Conservation (phyloP, 2,329 filamentous ascomycete species). For the Cucurbitaria berberidis region DNA sequence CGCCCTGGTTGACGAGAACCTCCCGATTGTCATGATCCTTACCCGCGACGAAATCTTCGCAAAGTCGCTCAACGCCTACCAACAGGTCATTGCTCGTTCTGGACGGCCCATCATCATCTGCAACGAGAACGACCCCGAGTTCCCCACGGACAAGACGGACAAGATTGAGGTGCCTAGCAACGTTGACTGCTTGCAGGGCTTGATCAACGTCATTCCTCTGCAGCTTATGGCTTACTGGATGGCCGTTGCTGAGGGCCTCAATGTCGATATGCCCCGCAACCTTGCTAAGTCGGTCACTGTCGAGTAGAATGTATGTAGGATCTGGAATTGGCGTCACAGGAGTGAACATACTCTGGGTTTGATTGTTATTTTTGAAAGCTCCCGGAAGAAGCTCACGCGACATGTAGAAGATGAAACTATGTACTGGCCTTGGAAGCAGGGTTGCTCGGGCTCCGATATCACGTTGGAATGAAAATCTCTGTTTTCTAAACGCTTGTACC, state of each 20-base stretch:
- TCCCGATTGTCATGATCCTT: constrained; percentile 99
- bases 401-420: constrained; percentile 24
- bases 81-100: constrained; percentile 96
- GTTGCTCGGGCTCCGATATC: constrained; percentile 15
- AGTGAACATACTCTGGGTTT: constrained; percentile 34
- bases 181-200: constrained; percentile 92
- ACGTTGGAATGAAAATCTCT: constrained; percentile 28
- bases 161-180: constrained; percentile 98
- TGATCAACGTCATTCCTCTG: constrained; percentile 95
- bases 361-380: constrained; percentile 32
- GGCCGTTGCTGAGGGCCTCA: constrained; percentile 91
- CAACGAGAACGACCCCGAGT: constrained; percentile 88
- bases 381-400: constrained; percentile 27
- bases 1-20: constrained; percentile 95
- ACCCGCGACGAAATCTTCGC: constrained; percentile 95
- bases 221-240: constrained; percentile 99
- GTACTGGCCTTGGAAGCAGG: constrained; percentile 17
- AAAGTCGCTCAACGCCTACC: constrained; percentile 99
- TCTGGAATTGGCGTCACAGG: constrained; percentile 14
- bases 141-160: constrained; percentile 84
- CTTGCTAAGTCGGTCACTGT: constrained; percentile 99
- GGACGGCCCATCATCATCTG: constrained; percentile 99
- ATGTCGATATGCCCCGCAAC: constrained; percentile 98
- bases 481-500: neutral
- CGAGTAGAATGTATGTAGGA: constrained; percentile 67